Base-by-base conservation (phyloP, 176 grass and related monocot species). In the Puccinellia tenuiflora region DNA sequence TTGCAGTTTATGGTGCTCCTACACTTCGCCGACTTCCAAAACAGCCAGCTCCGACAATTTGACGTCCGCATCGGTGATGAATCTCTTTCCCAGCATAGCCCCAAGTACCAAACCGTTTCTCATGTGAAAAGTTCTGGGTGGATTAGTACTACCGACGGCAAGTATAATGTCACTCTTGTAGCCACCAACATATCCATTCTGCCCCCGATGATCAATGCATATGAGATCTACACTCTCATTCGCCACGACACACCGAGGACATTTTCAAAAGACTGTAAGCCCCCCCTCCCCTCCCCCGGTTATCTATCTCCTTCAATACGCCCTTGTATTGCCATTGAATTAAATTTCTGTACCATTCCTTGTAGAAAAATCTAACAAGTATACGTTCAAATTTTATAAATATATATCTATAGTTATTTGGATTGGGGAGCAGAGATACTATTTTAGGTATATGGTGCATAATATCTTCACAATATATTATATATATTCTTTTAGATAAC, bases 161-260 rank as follows among this genome's bases (percentile, higher is more conserved):
- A 2, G 0, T 79, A 73, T 13, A 82, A 30, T 38, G 17, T 78
- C 55, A 81, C 64, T 4, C 85, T 90, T 7, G n/a, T 0, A 2
- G 39, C 72, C 4, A 46, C 47, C 3, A 30, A 54, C 4, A 6
- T 11, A 4, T 90, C 84, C 0, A 12, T 17, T n/a, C 33, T 90
- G n/a, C 79, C 88, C 1, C 84, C 88, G 6, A 83, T 90, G 28
- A 0, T 90, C 11, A 90, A 82, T 54, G 88, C 78, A 9, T 1
- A 64, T 0, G 84, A 90, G 52, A 25, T 73, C 3, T 90, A 73
- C 60, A 16, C 0, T 0, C 14, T 17, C 5, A 1, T 90, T 11
- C 35, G 28, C 5, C 43, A 35, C 3, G 3, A 10, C 0, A 20
- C 8, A 17, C 29, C 62, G 0, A 65, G 62, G 29, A 65, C 62